phyloP scores from a whole-genome alignment of 306 rosid genomes.

The Trifolium dubium region DNA sequence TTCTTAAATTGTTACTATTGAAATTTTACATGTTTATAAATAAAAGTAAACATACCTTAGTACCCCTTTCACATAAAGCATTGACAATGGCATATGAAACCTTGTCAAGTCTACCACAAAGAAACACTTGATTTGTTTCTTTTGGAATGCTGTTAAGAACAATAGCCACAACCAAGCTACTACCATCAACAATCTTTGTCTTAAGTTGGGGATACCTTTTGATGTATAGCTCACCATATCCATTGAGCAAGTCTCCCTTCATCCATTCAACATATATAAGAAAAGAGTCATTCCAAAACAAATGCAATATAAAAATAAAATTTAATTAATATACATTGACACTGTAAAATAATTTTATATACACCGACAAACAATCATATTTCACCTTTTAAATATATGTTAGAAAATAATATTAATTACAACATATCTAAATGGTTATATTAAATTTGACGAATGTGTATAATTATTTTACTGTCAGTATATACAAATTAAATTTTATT shows the following conservation, averaged over 20 bases:
- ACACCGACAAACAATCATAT: too few species aligned
- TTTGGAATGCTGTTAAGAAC: constrained; percentile 66
- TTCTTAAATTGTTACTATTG: too few species aligned
- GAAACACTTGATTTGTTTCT: constrained; percentile 56
- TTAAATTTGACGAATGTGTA: too few species aligned
- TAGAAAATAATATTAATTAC: too few species aligned
- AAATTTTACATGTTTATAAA: too few species aligned
- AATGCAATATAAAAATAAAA: not conserved
- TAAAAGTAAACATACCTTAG: constrained; percentile 52
- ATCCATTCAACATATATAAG: constrained; percentile 10
- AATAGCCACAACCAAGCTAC: constrained; percentile 67
- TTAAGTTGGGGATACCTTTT: constrained; percentile 58
- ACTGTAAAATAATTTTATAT: not conserved
- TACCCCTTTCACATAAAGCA: constrained; percentile 63
- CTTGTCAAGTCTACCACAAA: constrained; percentile 64
- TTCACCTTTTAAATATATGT: too few species aligned
- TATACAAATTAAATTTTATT: not conserved
- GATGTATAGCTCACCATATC: constrained; percentile 63
- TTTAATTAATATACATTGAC: too few species aligned
- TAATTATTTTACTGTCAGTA: not conserved
- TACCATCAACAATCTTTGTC: constrained; percentile 78
- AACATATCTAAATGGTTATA: too few species aligned
- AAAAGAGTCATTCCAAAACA: not conserved
- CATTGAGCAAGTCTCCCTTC: constrained; percentile 68
- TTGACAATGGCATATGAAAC: constrained; percentile 60